Evolutionary conservation across 768 basidiomycete genomes (phyloP).

Genomic region (Amanita subjunquillea): DNA sequence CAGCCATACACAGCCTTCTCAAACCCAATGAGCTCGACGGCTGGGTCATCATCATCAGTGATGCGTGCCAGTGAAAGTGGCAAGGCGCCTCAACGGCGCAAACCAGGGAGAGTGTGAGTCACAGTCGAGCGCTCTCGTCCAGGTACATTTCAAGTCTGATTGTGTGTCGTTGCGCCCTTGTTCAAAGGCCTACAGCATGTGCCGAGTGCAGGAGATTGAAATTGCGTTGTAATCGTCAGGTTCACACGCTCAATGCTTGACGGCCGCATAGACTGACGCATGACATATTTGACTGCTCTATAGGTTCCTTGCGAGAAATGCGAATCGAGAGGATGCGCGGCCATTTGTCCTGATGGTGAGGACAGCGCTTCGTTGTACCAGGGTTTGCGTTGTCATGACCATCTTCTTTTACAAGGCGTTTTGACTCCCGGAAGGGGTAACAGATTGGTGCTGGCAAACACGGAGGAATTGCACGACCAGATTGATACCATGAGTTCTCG

Average conservation of each 20-base stretch:
- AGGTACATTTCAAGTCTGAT: background rate
- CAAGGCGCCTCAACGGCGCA: conserved; percentile 17
- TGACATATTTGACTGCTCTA: background rate
- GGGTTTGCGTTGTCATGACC: background rate
- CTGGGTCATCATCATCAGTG: background rate
- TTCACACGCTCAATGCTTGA: conserved; percentile 14
- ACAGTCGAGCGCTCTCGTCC: background rate
- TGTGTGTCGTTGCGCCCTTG: background rate
- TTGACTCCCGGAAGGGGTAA: conserved; percentile 53
- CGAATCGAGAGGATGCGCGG: conserved; percentile 60
- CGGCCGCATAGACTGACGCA: background rate
- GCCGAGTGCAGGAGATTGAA: conserved; percentile 51
- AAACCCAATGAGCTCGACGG: background rate
- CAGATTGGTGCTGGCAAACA: conserved; percentile 54
- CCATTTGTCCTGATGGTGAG: conserved; percentile 70
- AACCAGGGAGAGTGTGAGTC: conserved; percentile 37
- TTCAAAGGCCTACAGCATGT: conserved; percentile 35
- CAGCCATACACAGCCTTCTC: background rate
- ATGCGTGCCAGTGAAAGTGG: background rate
- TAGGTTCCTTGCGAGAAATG: conserved; percentile 77
- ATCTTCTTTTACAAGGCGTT: conserved; percentile 25
- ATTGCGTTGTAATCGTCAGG: conserved; percentile 56
- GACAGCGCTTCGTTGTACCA: background rate
- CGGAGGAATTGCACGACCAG: conserved; percentile 59
- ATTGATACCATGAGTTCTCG: conserved; percentile 45